phyloP scores from a whole-genome alignment of 495 filamentous ascomycete genomes.

The Hyaloscypha bicolor region DNA sequence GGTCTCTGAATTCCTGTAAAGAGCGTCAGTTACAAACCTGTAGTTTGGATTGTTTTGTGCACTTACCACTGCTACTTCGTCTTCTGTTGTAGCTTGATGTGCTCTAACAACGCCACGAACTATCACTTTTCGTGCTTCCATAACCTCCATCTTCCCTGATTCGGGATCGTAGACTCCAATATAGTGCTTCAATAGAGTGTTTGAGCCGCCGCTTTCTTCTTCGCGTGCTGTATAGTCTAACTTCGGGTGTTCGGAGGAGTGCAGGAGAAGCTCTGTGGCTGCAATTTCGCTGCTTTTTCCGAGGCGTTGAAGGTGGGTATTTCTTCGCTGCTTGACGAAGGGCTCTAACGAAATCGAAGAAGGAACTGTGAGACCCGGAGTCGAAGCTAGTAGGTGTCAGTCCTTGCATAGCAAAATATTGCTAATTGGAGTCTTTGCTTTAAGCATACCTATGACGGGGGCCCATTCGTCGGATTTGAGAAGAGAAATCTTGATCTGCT shows the following conservation, averaged over 20 bases:
- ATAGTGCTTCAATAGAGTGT: slow-evolving; percentile 79
- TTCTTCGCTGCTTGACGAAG: slow-evolving; percentile 58
- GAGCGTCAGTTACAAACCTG: slow-evolving; percentile 15
- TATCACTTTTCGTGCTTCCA: slow-evolving; percentile 74
- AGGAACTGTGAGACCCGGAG: slow-evolving; percentile 66
- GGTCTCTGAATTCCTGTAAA: slow-evolving; percentile 55
- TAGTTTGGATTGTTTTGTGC: slow-evolving; percentile 13
- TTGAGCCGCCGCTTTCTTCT: slow-evolving; percentile 60
- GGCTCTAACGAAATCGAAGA: slow-evolving; percentile 59
- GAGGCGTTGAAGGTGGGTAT: slow-evolving; percentile 38
- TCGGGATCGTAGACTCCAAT: slow-evolving; percentile 81
- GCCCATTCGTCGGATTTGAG: slow-evolving; percentile 56
- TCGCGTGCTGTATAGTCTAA: slow-evolving; percentile 84
- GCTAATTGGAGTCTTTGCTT: slow-evolving; percentile 3
- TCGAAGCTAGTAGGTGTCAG: slow-evolving; percentile 54
- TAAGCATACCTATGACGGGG: slow-evolving; percentile 64
- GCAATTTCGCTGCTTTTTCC: slow-evolving; percentile 46
- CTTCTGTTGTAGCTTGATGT: slow-evolving; percentile 46
- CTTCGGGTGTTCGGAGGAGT: slow-evolving; percentile 74
- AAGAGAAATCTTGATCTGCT: slow-evolving; percentile 58
- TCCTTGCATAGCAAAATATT: background rate
- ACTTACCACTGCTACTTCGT: slow-evolving; percentile 19
- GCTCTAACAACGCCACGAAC: slow-evolving; percentile 65
- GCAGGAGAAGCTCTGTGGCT: slow-evolving; percentile 65
- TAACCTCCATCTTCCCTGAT: slow-evolving; percentile 69